These are phyloP conservation scores for Micractinium conductrix DNA, from an alignment of 139 green algal species.

Conservation along the genomic window DNA sequence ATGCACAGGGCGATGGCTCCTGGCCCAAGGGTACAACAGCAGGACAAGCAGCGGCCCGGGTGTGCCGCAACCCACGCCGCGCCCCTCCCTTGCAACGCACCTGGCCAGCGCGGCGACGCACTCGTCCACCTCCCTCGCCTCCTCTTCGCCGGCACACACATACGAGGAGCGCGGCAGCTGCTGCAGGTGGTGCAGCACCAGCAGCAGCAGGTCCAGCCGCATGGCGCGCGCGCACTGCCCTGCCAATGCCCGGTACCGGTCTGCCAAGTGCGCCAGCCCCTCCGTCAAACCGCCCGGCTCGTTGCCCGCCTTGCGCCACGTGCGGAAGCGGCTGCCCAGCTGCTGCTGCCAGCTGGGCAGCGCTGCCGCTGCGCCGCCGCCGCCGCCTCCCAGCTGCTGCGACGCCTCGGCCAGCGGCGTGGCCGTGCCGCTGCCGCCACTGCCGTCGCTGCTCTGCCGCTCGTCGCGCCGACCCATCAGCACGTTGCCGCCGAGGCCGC, in stretches of 20 bases:
- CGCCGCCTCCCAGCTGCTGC: not conserved
- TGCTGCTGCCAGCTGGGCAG: slow-evolving; percentile 13
- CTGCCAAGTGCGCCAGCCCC: slow-evolving; percentile 49
- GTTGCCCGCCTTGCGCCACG: slow-evolving; percentile 11
- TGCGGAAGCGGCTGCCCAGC: slow-evolving; percentile 8
- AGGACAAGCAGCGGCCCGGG: not conserved
- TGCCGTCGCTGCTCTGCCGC: not conserved
- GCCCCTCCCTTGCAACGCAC: not conserved
- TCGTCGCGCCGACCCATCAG: not conserved
- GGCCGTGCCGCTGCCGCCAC: not conserved
- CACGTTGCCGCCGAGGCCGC: not conserved
- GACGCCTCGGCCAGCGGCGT: slow-evolving; percentile 12
- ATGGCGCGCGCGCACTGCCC: slow-evolving; percentile 62
- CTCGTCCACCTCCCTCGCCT: slow-evolving; percentile 57
- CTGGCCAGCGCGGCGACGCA: slow-evolving; percentile 45
- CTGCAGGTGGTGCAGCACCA: slow-evolving; percentile 57
- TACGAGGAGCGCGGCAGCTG: slow-evolving; percentile 52
- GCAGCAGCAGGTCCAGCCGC: slow-evolving; percentile 72
- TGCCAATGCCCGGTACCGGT: slow-evolving; percentile 70
- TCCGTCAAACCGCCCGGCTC: slow-evolving; percentile 38
- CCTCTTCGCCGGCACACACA: slow-evolving; percentile 58
- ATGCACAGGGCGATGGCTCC: too few relatives aligned
- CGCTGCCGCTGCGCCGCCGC: not conserved
- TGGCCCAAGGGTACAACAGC: too few relatives aligned
- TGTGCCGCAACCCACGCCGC: not conserved